Base-by-base conservation (phyloP, 495 filamentous ascomycete genomes). In the Aspergillus sclerotiicarbonarius region DNA sequence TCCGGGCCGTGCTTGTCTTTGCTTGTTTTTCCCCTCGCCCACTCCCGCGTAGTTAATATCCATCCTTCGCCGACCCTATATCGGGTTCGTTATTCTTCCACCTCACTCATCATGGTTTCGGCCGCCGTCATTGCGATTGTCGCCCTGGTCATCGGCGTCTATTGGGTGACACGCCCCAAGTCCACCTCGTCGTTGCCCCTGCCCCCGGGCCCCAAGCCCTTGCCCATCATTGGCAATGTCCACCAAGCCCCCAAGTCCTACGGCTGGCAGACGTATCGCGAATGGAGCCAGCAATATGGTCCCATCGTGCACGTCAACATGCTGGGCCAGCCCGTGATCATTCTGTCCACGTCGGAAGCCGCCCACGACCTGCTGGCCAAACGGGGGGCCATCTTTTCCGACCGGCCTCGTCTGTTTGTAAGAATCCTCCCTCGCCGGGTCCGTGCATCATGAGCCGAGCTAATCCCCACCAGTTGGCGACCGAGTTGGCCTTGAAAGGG, bases 221-320 rank as follows among this genome's bases (percentile, higher is more conserved):
- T 82, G 3, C 81, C 79, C 0, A 71, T 87, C 53, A 65, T 86
- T 16, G 84, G 84, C 39, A 86, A 86, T 73, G 72, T 79, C 21
- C 74, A 76, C 63, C 76, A 81, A 62, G 63, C 83, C 19, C 76
- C 81, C 35, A 73, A 72, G 33, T 67, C 65, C 32, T 77, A 82
- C 51, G 81, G 81, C 19, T 90, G 86, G 86, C 64, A 82, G 16
- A 80, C 82, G 65, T 86, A 87, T 67, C 67, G 68, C 15, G 51
- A 70, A 60, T 78, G 74, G 76, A 71, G 67, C 50, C 67, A 73
- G 53, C 56, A 66, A 30, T 76, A 79, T 56, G 77, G 77, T 15
- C 76, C 74, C 0, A 58, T 80, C n/a, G 59, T 77, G 13, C 51
- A 59, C 16, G 31, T 75, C 16, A 65, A 61, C 25, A 62, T 68